phyloP scores from a whole-genome alignment of 2,329 filamentous ascomycete species.

The Xenoacremonium recifei region DNA sequence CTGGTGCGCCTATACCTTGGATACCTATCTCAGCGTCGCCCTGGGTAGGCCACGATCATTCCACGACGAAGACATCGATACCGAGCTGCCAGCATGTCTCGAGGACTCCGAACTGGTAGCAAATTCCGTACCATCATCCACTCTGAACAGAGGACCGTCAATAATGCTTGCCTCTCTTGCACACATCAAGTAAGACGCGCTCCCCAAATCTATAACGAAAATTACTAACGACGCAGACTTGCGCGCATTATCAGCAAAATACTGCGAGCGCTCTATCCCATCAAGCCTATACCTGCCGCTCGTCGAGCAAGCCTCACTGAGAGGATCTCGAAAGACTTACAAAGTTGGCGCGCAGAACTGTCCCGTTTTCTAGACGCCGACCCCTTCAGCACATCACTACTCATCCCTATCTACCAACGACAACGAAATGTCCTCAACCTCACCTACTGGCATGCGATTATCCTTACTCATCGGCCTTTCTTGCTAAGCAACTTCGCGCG shows the following conservation, averaged over 20 bases:
- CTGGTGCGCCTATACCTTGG: constrained; percentile 63
- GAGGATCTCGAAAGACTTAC: constrained; percentile 28
- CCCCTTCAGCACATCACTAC: constrained; percentile 29
- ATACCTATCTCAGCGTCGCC: constrained; percentile 63
- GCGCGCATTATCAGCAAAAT: constrained; percentile 35
- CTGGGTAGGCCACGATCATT: constrained; percentile 60
- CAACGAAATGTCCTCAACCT: constrained; percentile 41
- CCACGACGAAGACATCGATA: constrained; percentile 63
- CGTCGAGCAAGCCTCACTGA: constrained; percentile 25
- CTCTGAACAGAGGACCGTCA: constrained; percentile 11
- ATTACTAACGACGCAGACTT: constrained; percentile 20
- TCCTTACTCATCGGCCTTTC: constrained; percentile 38
- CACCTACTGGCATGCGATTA: constrained; percentile 42
- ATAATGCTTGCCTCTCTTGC: constrained; percentile 35
- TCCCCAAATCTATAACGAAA: fast-evolving
- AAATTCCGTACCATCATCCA: constrained; percentile 14
- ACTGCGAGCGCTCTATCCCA: constrained; percentile 34
- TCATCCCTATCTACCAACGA: constrained; percentile 38
- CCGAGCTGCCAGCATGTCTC: constrained; percentile 21
- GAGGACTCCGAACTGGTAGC: constrained; percentile 18
- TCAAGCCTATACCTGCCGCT: constrained; percentile 30
- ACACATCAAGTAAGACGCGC: constrained; percentile 30
- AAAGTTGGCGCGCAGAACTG: constrained; percentile 33
- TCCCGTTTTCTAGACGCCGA: constrained; percentile 38
- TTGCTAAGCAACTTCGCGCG: constrained; percentile 34